phyloP scores from a whole-genome alignment of 306 rosid genomes.

The Quercus rubra region DNA sequence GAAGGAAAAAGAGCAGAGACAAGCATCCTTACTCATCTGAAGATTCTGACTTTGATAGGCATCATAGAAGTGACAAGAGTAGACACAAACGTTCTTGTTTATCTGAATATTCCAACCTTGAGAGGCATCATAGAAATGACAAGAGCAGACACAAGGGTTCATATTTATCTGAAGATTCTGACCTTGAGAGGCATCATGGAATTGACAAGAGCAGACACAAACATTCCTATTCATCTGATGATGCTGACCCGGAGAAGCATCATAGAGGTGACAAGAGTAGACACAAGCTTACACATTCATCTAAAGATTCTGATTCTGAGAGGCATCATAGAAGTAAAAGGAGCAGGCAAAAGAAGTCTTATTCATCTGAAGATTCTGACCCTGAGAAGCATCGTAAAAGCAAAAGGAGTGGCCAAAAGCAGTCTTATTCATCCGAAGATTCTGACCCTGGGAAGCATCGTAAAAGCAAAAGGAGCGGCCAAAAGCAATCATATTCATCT shows the following conservation, averaged over 20 bases:
- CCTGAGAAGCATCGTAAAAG: conserved; percentile 17
- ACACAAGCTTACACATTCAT: conserved; percentile 17
- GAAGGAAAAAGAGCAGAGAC: conserved; percentile 26
- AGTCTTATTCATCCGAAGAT: conserved; percentile 15
- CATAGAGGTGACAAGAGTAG: conserved; percentile 21
- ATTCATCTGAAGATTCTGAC: conserved; percentile 24
- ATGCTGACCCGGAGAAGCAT: conserved; percentile 14
- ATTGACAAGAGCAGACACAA: conserved; percentile 18
- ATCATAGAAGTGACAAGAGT: conserved; percentile 29
- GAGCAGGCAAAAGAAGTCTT: conserved; percentile 23
- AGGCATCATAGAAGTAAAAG: conserved; percentile 20
- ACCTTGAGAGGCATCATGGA: background rate
- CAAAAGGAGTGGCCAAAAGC: conserved; percentile 21
- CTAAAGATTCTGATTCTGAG: conserved; percentile 22
- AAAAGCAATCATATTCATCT: conserved; percentile 24
- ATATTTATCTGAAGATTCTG: conserved; percentile 9
- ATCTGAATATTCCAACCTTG: background rate
- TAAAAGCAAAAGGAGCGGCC: conserved; percentile 19
- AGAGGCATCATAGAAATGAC: conserved; percentile 5
- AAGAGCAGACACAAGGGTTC: background rate
- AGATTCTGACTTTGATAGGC: conserved; percentile 41
- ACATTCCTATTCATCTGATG: conserved; percentile 14
- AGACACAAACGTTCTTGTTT: conserved; percentile 21
- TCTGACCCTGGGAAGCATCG: conserved; percentile 24
- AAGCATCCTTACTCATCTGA: conserved; percentile 34